phyloP scores from a whole-genome alignment of 371 early-diverging fungal species.

The Mortierella sp. region DNA sequence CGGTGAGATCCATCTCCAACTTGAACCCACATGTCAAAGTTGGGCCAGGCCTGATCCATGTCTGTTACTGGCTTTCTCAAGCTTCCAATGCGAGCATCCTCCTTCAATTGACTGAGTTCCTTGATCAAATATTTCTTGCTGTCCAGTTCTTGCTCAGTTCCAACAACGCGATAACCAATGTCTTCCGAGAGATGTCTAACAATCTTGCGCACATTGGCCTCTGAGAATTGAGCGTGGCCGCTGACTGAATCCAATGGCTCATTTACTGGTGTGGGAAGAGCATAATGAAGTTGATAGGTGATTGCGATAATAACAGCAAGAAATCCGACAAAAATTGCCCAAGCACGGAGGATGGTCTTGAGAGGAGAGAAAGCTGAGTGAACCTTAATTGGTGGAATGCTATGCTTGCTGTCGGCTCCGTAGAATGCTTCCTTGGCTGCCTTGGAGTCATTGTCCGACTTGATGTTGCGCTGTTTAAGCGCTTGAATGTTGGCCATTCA shows the following conservation, averaged over 20 bases:
- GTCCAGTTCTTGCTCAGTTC: slow-evolving; percentile 36
- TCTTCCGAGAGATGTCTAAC: slow-evolving; percentile 66
- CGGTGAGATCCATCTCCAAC: slow-evolving; percentile 75
- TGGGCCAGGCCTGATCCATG: too few species aligned
- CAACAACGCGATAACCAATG: slow-evolving; percentile 66
- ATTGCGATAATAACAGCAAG: slow-evolving; percentile 44
- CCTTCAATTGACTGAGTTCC: too few species aligned
- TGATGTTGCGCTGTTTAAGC: slow-evolving; percentile 45
- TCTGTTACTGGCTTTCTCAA: too few species aligned
- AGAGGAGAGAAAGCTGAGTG: slow-evolving; percentile 18
- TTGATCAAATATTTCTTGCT: too few species aligned
- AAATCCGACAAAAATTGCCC: slow-evolving; percentile 25
- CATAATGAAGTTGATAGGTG: slow-evolving; percentile 60
- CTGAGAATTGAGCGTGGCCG: slow-evolving; percentile 65
- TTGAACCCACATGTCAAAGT: slow-evolving; percentile 73
- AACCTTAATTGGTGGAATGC: slow-evolving; percentile 18
- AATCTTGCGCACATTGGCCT: slow-evolving; percentile 64
- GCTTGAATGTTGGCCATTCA: slow-evolving; percentile 39
- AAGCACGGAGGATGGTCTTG: slow-evolving; percentile 25
- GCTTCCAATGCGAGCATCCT: too few species aligned
- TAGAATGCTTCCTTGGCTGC: background rate
- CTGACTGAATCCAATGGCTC: slow-evolving; percentile 40
- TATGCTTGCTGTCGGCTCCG: background rate
- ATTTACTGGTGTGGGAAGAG: slow-evolving; percentile 44
- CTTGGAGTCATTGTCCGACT: background rate